A percentile compares a stretch with the other conserved stretches of the same genome.
Conservation (phyloP, 1,284 basidiomycete species). For the Ganoderma lingzhi region DNA sequence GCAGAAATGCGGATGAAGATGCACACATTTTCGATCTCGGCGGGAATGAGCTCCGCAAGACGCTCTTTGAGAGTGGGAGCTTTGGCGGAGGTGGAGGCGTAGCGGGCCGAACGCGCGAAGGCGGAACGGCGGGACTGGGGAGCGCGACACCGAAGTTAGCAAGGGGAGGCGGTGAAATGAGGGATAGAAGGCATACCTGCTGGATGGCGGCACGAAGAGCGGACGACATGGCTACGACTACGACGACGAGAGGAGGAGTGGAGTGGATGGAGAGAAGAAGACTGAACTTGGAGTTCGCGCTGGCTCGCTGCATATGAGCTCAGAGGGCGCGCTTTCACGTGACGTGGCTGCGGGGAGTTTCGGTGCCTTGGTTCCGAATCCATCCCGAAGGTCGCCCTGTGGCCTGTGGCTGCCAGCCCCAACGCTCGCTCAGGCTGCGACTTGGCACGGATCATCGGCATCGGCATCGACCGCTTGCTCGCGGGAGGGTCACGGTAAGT, state of each 20-base stretch:
- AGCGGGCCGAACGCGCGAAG: conserved; percentile 60
- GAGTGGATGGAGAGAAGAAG: conserved; percentile 27
- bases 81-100: conserved; percentile 73
- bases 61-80: conserved; percentile 88
- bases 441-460: too few species aligned
- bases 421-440: too few species aligned
- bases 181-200: conserved; percentile 48
- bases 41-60: conserved; percentile 90
- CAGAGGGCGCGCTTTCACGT: conserved; percentile 30
- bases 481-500: not conserved
- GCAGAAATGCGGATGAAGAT: conserved; percentile 31
- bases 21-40: conserved; percentile 90
- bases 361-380: conserved; percentile 26
- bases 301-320: conserved; percentile 35
- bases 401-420: not conserved
- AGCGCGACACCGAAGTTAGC: conserved; percentile 6
- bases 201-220: conserved; percentile 53
- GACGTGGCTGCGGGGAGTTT: conserved; percentile 22
- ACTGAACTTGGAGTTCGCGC: conserved; percentile 16
- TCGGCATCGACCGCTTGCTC: not conserved
- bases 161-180: conserved; percentile 9
- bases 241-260: conserved; percentile 29
- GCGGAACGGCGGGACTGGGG: conserved; percentile 49
- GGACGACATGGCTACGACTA: conserved; percentile 41
- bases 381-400: conserved; percentile 15